phyloP scores from a whole-genome alignment of 2,329 filamentous ascomycete genomes.

The Mycosphaerella sp. region DNA sequence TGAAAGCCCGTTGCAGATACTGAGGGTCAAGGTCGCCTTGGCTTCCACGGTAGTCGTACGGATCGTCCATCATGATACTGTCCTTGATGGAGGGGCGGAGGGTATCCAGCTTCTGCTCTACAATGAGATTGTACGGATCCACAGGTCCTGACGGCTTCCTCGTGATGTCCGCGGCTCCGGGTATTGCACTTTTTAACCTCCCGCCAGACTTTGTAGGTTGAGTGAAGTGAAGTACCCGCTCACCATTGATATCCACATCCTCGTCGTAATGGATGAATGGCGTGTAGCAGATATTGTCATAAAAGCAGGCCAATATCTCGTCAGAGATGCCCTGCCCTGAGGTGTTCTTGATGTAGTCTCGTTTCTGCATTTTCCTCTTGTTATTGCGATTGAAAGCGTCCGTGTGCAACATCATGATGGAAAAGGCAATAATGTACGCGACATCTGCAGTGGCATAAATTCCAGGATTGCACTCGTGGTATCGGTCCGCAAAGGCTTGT shows the following conservation, averaged over 20 bases:
- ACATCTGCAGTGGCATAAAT: slow-evolving; percentile 88
- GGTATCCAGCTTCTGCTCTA: slow-evolving; percentile 79
- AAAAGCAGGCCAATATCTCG: slow-evolving; percentile 91
- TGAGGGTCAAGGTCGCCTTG: slow-evolving; percentile 69
- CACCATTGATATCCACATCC: slow-evolving; percentile 72
- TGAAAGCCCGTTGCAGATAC: slow-evolving; percentile 80
- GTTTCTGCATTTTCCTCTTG: slow-evolving; percentile 97
- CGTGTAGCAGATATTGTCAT: slow-evolving; percentile 97
- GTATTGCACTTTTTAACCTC: slow-evolving; percentile 58
- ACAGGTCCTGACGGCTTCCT: slow-evolving; percentile 66
- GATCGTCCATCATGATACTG: slow-evolving; percentile 86
- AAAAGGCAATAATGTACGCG: slow-evolving; percentile 98
- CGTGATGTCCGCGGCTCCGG: slow-evolving; percentile 50
- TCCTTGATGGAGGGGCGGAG: slow-evolving; percentile 82
- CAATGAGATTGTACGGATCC: slow-evolving; percentile 89
- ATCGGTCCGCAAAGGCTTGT: slow-evolving; percentile 90
- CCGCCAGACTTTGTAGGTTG: slow-evolving; percentile 52
- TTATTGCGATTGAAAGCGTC: slow-evolving; percentile 99
- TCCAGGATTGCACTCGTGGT: slow-evolving; percentile 96
- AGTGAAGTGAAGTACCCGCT: slow-evolving; percentile 65
- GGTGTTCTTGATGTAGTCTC: slow-evolving; percentile 92
- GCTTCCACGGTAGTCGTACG: slow-evolving; percentile 80
- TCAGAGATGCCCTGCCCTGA: slow-evolving; percentile 86
- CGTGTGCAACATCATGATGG: slow-evolving; percentile 89
- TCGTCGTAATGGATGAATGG: slow-evolving; percentile 98